Evolutionary conservation across 352 stramenopile species (phyloP).

Genomic region (Pythium rishiriense): DNA sequence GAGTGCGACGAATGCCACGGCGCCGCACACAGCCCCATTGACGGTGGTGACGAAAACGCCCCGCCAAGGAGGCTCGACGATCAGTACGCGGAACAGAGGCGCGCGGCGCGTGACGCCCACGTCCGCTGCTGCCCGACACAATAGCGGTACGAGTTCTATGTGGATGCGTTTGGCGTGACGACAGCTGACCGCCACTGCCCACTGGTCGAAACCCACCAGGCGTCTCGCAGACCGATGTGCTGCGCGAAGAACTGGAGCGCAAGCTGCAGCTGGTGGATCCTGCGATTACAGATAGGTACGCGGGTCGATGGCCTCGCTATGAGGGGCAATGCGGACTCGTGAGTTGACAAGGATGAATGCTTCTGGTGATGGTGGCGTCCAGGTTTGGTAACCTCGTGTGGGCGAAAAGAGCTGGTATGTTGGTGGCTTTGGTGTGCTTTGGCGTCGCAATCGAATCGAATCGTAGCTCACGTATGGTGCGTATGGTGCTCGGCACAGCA

Average conservation of each 20-base stretch:
- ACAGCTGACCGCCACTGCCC: too few relatives aligned
- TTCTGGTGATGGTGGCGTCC: background rate
- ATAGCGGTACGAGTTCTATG: background rate
- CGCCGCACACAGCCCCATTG: too few relatives aligned
- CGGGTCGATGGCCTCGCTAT: too few relatives aligned
- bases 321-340: background rate
- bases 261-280: conserved; percentile 12
- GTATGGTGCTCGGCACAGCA: background rate
- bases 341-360: background rate
- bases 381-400: conserved; percentile 20
- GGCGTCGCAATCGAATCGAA: background rate
- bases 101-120: conserved; percentile 9
- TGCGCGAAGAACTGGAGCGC: conserved; percentile 13
- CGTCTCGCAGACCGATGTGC: background rate
- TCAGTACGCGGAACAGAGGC: conserved; percentile 16
- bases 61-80: too few relatives aligned
- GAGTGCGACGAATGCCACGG: too few relatives aligned
- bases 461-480: background rate
- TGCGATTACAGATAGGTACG: conserved; percentile 15
- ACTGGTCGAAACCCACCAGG: background rate
- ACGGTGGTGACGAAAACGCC: background rate
- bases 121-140: background rate
- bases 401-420: conserved; percentile 14
- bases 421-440: too few relatives aligned
- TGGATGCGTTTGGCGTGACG: too few relatives aligned